phyloP scores from a whole-genome alignment of 768 basidiomycete species.

The Infundibulicybe gibba region DNA sequence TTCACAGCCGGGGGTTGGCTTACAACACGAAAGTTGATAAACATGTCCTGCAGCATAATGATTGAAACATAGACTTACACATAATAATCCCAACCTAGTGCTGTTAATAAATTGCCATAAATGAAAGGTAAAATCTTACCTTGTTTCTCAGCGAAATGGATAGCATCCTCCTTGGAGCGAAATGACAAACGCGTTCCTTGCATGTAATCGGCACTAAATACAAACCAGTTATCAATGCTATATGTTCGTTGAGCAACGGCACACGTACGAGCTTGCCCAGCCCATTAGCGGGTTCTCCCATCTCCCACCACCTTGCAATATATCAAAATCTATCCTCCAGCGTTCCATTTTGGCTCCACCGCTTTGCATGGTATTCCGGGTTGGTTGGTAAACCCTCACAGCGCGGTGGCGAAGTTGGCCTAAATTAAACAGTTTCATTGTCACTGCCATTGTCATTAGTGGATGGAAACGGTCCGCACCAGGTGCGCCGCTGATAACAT shows the following conservation, averaged over 20 bases:
- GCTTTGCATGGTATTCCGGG: slow-evolving; percentile 94
- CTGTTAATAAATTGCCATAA: slow-evolving; percentile 3
- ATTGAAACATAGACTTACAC: slow-evolving; percentile 50
- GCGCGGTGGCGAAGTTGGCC: slow-evolving; percentile 82
- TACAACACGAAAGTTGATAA: slow-evolving; percentile 10
- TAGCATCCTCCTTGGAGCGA: slow-evolving; percentile 83
- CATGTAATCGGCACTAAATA: slow-evolving; percentile 86
- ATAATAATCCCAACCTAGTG: slow-evolving; percentile 87
- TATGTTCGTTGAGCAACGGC: not conserved
- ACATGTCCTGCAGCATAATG: slow-evolving; percentile 1
- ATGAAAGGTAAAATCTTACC: slow-evolving; percentile 38
- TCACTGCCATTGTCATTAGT: slow-evolving; percentile 1
- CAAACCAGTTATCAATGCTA: slow-evolving; percentile 3
- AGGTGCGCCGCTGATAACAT: slow-evolving; percentile 84
- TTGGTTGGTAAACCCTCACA: slow-evolving; percentile 91
- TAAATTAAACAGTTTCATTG: slow-evolving; percentile 26
- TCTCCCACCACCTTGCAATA: slow-evolving; percentile 80
- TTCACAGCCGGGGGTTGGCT: slow-evolving; percentile 60
- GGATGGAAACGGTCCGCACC: slow-evolving; percentile 37
- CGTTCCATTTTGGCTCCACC: slow-evolving; percentile 80
- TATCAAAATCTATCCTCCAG: slow-evolving; percentile 96
- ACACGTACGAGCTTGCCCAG: slow-evolving; percentile 88
- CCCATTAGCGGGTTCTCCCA: slow-evolving; percentile 99
- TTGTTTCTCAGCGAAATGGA: slow-evolving; percentile 97
- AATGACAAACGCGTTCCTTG: slow-evolving; percentile 86